A percentile compares a stretch with the other conserved stretches of the same genome.
phyloP scores from a whole-genome alignment of 2,329 filamentous ascomycete species.

The Cordyceps fumosorosea region DNA sequence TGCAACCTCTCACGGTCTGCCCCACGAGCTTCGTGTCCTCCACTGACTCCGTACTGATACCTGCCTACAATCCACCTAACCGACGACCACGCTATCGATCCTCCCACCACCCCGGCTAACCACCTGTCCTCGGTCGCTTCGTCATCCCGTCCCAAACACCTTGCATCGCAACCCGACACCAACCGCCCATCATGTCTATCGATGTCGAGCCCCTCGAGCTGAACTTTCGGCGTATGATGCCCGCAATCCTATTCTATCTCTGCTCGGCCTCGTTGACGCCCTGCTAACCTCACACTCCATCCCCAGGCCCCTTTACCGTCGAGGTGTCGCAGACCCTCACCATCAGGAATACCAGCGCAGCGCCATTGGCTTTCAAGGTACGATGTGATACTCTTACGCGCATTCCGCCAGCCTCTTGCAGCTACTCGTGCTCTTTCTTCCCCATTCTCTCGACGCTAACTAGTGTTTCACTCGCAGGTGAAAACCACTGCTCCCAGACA shows the following conservation, averaged over 20 bases:
- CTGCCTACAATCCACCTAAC: conserved; percentile 6
- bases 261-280: not conserved
- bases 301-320: conserved; percentile 56
- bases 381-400: not conserved
- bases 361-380: conserved; percentile 66
- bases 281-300: conserved; percentile 13
- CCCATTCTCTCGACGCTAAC: conserved; percentile 20
- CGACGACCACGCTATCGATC: not conserved
- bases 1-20: not conserved
- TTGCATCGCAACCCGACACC: not conserved
- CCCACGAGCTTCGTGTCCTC: not conserved
- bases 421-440: not conserved
- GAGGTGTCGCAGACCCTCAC: conserved; percentile 60
- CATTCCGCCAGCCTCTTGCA: not conserved
- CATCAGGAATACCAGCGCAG: conserved; percentile 57
- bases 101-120: conserved; percentile 1
- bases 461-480: conserved; percentile 52
- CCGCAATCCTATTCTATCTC: not conserved
- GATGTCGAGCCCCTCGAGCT: conserved; percentile 89
- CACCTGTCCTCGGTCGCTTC: conserved; percentile 7
- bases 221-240: conserved; percentile 77
- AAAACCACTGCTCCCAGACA: conserved; percentile 99
- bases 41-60: not conserved
- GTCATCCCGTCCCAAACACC: conserved; percentile 2
- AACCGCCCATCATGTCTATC: conserved; percentile 69